phyloP scores from a whole-genome alignment of 2,329 filamentous ascomycete genomes.

The Arthroderma sp. region DNA sequence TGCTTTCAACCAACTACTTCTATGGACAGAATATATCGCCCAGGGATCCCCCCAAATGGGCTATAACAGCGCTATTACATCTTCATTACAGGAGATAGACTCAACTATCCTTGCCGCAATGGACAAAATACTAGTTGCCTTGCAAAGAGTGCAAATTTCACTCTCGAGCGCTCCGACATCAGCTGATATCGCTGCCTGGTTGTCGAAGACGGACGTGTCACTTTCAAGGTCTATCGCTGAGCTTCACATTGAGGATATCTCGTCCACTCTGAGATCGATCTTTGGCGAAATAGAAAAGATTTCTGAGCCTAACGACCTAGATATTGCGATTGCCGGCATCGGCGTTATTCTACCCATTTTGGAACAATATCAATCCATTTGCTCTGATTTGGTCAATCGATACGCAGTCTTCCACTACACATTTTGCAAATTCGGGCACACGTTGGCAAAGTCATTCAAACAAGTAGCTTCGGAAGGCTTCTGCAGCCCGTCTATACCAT shows the following conservation, averaged over 20 bases:
- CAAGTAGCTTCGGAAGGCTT: constrained; percentile 77
- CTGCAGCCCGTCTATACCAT: constrained; percentile 76
- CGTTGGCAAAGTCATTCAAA: constrained; percentile 63
- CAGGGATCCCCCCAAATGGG: constrained; percentile 6
- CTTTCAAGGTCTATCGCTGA: constrained; percentile 45
- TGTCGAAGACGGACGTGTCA: constrained; percentile 45
- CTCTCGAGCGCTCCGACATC: constrained; percentile 45
- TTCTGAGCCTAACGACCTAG: constrained; percentile 32
- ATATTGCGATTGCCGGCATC: constrained; percentile 46
- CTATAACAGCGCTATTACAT: constrained; percentile 6
- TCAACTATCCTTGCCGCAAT: constrained; percentile 51
- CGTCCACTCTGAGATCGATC: constrained; percentile 33
- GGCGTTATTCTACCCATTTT: constrained; percentile 57
- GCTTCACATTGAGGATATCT: constrained; percentile 49
- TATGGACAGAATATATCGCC: constrained; percentile 45
- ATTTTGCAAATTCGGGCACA: constrained; percentile 61
- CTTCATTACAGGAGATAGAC: constrained; percentile 40
- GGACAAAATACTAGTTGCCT: constrained; percentile 64
- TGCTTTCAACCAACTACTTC: constrained; percentile 51
- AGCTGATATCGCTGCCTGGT: constrained; percentile 51
- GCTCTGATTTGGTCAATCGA: constrained; percentile 45
- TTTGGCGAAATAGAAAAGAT: constrained; percentile 38
- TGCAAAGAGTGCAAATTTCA: constrained; percentile 57
- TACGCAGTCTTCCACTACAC: constrained; percentile 56
- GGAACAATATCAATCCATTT: constrained; percentile 56